phyloP scores from a whole-genome alignment of 768 basidiomycete genomes.

The Termitomyces titanicus region DNA sequence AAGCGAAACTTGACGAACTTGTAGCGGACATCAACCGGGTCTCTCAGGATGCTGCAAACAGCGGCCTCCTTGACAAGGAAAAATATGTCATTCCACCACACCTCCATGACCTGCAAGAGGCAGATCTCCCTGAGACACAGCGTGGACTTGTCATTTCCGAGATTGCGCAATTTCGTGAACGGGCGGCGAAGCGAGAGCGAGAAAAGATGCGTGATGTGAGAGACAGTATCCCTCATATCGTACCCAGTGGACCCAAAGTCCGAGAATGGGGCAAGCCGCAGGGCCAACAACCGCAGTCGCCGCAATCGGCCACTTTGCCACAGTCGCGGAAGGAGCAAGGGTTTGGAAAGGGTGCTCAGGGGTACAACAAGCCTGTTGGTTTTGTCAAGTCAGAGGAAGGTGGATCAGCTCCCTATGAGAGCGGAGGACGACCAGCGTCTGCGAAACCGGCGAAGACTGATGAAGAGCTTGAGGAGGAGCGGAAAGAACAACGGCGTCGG shows the following conservation, averaged over 20 bases:
- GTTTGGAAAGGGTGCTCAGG: conserved; percentile 67
- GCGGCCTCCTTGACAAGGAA: conserved; percentile 75
- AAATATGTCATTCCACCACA: conserved; percentile 94
- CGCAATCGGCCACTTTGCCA: conserved; percentile 28
- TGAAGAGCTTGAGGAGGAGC: conserved; percentile 81
- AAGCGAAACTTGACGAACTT: conserved; percentile 58
- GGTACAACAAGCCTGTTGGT: conserved; percentile 74
- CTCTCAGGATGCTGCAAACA: conserved; percentile 73
- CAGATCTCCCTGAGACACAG: conserved; percentile 91
- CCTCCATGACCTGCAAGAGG: conserved; percentile 92
- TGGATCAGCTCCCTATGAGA: conserved; percentile 13
- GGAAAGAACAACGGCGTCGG: conserved; percentile 68
- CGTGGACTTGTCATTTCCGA: conserved; percentile 93
- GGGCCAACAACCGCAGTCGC: conserved; percentile 13
- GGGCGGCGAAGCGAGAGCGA: conserved; percentile 85
- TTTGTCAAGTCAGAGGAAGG: conserved; percentile 74
- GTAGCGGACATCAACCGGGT: conserved; percentile 69
- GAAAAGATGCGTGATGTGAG: conserved; percentile 83
- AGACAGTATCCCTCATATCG: conserved; percentile 44
- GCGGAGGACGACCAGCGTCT: conserved; percentile 30
- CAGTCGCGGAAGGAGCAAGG: conserved; percentile 43
- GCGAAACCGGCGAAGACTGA: conserved; percentile 64
- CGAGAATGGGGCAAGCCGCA: conserved; percentile 79
- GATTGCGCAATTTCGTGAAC: conserved; percentile 94
- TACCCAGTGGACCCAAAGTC: conserved; percentile 72